Evolutionary conservation across 306 rosid genomes (phyloP).

Genomic region (Clitoria ternatea): DNA sequence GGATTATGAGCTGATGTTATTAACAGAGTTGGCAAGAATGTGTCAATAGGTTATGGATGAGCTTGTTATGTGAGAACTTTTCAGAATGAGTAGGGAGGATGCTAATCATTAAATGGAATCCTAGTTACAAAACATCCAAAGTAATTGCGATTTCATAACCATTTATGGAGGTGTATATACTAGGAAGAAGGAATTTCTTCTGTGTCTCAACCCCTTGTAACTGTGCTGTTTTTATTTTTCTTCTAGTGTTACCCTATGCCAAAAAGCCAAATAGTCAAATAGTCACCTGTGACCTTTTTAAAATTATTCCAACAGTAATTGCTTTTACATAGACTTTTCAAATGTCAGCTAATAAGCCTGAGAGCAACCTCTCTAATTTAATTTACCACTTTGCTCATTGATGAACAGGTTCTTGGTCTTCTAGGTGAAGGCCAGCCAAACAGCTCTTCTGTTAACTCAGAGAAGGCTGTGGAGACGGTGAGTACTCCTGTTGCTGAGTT

Average conservation of each 20-base stretch:
- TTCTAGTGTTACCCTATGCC: not conserved
- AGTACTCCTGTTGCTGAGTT: conserved; percentile 42
- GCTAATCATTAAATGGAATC: conserved; percentile 9
- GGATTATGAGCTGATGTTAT: not conserved
- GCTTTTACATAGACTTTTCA: not conserved
- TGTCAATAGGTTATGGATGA: not conserved
- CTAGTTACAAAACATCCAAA: not conserved
- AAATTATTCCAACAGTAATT: not conserved
- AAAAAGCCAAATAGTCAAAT: not conserved
- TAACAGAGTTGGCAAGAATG: not conserved
- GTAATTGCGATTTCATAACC: not conserved
- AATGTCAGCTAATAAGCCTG: not conserved
- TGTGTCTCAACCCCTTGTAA: not conserved
- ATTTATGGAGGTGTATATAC: not conserved
- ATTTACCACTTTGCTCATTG: conserved; percentile 18
- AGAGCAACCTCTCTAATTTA: conserved; percentile 6
- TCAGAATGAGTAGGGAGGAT: not conserved
- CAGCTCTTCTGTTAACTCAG: conserved; percentile 40
- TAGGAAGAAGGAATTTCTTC: not conserved
- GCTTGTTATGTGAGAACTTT: not conserved
- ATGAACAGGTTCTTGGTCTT: conserved; percentile 73
- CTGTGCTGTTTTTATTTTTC: not conserved
- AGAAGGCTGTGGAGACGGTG: conserved; percentile 43
- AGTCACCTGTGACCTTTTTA: not conserved
- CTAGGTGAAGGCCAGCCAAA: conserved; percentile 67